Conservation (phyloP, 2,329 filamentous ascomycete genomes). For the Sphaerulina musiva region DNA sequence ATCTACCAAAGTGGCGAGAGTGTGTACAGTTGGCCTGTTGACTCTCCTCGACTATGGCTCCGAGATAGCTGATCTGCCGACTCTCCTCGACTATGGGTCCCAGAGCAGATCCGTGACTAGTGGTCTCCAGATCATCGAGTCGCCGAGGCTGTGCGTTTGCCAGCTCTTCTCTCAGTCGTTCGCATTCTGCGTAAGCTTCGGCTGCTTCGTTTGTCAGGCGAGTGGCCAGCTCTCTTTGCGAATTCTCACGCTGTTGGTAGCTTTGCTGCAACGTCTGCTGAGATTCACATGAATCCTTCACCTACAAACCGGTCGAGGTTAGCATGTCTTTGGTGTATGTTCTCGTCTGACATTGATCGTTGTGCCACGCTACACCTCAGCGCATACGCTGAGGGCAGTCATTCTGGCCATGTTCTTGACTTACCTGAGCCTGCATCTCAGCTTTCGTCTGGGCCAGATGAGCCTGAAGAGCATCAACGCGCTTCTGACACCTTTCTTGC, state of each 20-base stretch:
- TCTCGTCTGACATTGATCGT: too few species aligned
- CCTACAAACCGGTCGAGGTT: too few species aligned
- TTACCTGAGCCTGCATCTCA: background rate
- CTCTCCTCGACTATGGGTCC: background rate
- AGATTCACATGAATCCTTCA: background rate
- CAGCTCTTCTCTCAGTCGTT: slow-evolving; percentile 1
- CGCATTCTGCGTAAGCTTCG: slow-evolving; percentile 1
- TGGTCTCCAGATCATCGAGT: too few species aligned
- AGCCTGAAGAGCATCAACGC: slow-evolving; percentile 1
- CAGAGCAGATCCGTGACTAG: background rate
- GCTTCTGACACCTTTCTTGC: slow-evolving; percentile 1
- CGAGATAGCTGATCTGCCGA: background rate
- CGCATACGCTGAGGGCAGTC: too few species aligned
- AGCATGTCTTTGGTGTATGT: too few species aligned
- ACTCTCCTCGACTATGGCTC: background rate
- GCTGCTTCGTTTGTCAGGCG: background rate
- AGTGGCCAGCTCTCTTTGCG: background rate
- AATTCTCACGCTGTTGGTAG: background rate
- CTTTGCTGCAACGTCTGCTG: background rate
- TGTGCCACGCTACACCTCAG: too few species aligned
- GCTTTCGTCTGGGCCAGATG: background rate
- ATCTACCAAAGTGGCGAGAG: background rate
- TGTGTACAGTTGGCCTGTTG: background rate
- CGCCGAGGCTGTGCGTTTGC: background rate
- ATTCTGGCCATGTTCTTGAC: too few species aligned